Conservation (phyloP, 106 monocot species). For the Ottelia alismoides region DNA sequence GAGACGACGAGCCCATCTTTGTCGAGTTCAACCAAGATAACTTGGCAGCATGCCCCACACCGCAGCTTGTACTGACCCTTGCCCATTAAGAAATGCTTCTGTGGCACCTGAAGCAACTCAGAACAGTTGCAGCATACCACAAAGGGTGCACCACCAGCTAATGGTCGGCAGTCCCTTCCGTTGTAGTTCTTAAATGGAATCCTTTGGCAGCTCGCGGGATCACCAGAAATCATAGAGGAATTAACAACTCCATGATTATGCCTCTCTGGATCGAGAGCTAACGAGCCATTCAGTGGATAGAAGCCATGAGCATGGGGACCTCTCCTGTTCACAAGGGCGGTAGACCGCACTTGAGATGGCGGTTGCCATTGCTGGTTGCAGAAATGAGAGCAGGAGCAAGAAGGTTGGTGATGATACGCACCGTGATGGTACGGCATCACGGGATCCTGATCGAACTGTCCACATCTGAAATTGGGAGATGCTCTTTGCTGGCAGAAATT, state of each 20-base stretch:
- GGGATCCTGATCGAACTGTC: conserved; percentile 37
- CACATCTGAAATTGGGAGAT: conserved; percentile 17
- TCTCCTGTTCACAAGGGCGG: conserved; percentile 16
- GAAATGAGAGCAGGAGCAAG: conserved; percentile 64
- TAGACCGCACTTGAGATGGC: conserved; percentile 19
- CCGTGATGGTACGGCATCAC: conserved; percentile 42
- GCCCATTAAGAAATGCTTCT: conserved; percentile 8
- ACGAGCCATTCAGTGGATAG: conserved; percentile 11
- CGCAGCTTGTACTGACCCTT: conserved; percentile 34
- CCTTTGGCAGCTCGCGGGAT: conserved; percentile 15
- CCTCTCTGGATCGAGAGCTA: conserved; percentile 14
- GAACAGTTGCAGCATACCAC: conserved; percentile 52
- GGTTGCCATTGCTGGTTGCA: conserved; percentile 27
- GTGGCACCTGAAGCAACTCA: conserved; percentile 60
- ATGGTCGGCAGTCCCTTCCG: conserved; percentile 30
- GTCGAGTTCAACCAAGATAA: conserved; percentile 36
- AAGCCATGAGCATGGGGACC: conserved; percentile 29
- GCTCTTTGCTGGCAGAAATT: conserved; percentile 21
- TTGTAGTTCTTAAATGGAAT: conserved; percentile 12
- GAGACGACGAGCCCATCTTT: conserved; percentile 31
- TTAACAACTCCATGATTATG: conserved; percentile 17
- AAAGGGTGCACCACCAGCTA: conserved; percentile 66
- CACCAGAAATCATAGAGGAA: conserved; percentile 21
- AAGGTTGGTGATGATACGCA: conserved; percentile 39
- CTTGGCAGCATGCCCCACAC: conserved; percentile 65